Evolutionary conservation across 768 basidiomycete genomes (phyloP), one percentile per base, ranked within the genome.

Genomic region (Daedaleopsis nitida): DNA sequence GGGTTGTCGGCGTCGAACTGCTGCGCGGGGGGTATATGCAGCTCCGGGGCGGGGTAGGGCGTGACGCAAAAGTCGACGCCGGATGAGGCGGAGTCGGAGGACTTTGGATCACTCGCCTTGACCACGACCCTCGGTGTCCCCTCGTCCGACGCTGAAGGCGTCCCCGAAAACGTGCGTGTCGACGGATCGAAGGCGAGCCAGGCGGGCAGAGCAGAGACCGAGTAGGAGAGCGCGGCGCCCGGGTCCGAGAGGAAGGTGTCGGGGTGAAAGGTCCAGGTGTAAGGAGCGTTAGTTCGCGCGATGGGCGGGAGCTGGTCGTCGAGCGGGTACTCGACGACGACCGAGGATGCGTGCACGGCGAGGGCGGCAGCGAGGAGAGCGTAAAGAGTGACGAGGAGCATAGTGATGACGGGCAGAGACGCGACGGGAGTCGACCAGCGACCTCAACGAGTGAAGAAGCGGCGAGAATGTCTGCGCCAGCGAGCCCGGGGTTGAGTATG

Each of bases 131-230:
- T 73, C 2, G 80, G 79, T 59, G 81, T 78, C 34, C 90, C 92
- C 66, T 86, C 81, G 71, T 95, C 91, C 17, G 73, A 62, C 9
- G 76, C 58, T 3, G 80, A 66, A 13, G 96, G 94, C 0, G 80
- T 86, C 8, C 96, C 96, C 55, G 74, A 70, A 60, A 98, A 87
- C 0, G 86, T 86, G 38, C 76, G 74, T 0, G 83, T 80, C 7
- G 66, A 58, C 21, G 83, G 72, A 72, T 95, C 83, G 71, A 96
- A 96, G 5, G 77, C 71, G 53, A 94, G 81, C 96, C 96, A 98
- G 3, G 69, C 54, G 4, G 94, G 94, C 17, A 95, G 77, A 24
- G 74, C 63, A 5, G 81, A 80, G 0, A 83, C 81, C 5, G 84
- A 75, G 70, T 88, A 91, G 23, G 67, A 72, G 38, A 86, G 65